Base-by-base conservation (phyloP, 2,329 filamentous ascomycete species). In the Diaporthe velutina region DNA sequence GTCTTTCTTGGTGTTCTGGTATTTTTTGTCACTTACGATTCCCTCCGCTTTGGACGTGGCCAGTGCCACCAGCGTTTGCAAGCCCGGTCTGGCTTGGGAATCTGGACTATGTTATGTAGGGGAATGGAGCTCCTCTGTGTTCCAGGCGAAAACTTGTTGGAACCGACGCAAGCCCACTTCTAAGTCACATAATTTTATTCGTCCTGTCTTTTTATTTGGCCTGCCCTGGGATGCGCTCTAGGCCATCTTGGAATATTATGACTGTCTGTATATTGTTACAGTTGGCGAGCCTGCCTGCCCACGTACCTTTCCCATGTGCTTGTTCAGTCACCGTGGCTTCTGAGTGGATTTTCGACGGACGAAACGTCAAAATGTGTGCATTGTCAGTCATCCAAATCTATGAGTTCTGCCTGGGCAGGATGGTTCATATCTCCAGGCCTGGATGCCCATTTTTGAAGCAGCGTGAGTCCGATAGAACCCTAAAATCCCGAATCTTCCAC, bases 1-100 rank as follows among this genome's bases (percentile, higher is more conserved):
- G 30, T 15, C 58, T 67, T 67, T 33, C 42, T 61, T 38, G 74
- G 74, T 75, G 74, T 75, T 70, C 25, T 40, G 71, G 57, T 66
- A 60, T 71, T 28, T 66, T 38, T n/a, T 64, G 40, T 57, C 15
- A n/a, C 15, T 64, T 33, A 22, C 13, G 48, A 33, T 50, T 17
- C 58, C 52, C 25, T 72, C 28, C 22, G 38, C 33, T 64, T 33
- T 17, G 25, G 60, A 13, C 35, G 38, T 35, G 35, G 50, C 45
- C 38, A 64, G 25, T 30, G 30, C 33, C 45, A 25, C 50, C 70
- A 55, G 40, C 19, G 25, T 72, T 33, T 50, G 25, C 35, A 22
- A 30, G 33, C 22, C 22, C 25, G n/a, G 33, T 55, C 50, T 30
- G 48, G 25, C 70, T 64, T 64, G 48, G 42, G 57, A 40, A 40